phyloP scores from a whole-genome alignment of 768 basidiomycete genomes.

The Leucosporidium creatinivorum region DNA sequence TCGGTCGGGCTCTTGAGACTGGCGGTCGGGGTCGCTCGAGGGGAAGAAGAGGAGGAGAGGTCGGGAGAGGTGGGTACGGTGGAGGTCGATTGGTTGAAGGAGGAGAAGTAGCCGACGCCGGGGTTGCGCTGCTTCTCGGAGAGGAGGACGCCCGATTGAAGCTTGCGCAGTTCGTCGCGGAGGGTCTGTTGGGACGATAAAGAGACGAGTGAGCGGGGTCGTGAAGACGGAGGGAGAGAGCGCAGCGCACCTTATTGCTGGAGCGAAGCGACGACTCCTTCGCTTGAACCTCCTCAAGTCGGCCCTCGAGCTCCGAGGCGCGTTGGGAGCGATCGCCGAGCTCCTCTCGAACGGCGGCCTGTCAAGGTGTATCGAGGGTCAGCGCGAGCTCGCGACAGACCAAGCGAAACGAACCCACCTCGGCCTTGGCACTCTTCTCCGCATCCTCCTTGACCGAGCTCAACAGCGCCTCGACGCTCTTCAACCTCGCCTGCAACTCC shows the following conservation, averaged over 20 bases:
- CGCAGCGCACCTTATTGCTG: conserved; percentile 63
- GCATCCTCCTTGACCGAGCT: conserved; percentile 48
- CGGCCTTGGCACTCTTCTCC: conserved; percentile 51
- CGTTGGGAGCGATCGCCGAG: conserved; percentile 50
- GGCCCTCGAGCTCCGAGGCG: conserved; percentile 54
- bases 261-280: conserved; percentile 65
- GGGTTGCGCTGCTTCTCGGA: conserved; percentile 86
- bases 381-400: too few relatives aligned
- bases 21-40: conserved; percentile 28
- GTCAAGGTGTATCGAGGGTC: neutral
- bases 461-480: conserved; percentile 44
- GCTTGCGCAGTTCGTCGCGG: conserved; percentile 88
- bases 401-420: conserved; percentile 49
- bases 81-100: conserved; percentile 3
- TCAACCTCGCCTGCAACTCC: conserved; percentile 40
- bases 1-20: conserved; percentile 8
- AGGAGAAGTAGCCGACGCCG: conserved; percentile 72
- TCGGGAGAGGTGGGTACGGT: neutral
- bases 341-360: conserved; percentile 50
- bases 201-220: neutral
- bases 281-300: conserved; percentile 57
- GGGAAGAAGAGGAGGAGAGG: conserved; percentile 8
- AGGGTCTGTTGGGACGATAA: conserved; percentile 54
- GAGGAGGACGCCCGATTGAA: conserved; percentile 84
- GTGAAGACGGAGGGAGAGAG: neutral